These are phyloP conservation scores for Dendrobium huoshanense DNA, from an alignment of 106 monocot genomes.

Conservation along the genomic window DNA sequence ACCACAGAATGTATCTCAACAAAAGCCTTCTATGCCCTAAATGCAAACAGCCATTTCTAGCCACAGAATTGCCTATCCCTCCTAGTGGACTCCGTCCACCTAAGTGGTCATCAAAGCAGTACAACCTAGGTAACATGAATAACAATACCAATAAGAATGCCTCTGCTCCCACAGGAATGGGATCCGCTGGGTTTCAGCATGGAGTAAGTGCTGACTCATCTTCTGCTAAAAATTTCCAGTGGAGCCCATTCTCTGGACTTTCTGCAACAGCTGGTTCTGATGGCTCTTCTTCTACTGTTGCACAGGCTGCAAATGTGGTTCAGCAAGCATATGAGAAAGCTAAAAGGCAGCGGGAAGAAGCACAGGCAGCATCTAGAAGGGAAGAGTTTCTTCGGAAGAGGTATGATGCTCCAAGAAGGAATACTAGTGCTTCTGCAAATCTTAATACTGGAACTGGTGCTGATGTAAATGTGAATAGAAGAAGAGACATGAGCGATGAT, in stretches of 20 bases:
- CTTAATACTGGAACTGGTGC: slow-evolving; percentile 3
- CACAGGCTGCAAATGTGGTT: slow-evolving; percentile 29
- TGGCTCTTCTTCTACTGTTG: slow-evolving; percentile 11
- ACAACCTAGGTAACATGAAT: slow-evolving; percentile 5
- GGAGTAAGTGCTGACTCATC: not conserved
- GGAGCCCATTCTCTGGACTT: slow-evolving; percentile 7
- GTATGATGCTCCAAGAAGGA: slow-evolving; percentile 7
- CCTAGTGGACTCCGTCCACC: not conserved
- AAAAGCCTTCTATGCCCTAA: slow-evolving; percentile 47
- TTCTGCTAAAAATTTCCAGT: not conserved
- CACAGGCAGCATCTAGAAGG: slow-evolving; percentile 28
- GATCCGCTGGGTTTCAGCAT: slow-evolving; percentile 1
- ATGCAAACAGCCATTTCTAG: slow-evolving; percentile 38
- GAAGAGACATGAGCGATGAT: slow-evolving; percentile 14
- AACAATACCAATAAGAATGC: not conserved
- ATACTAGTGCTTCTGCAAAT: not conserved
- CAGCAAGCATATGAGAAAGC: slow-evolving; percentile 50
- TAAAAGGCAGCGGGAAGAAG: slow-evolving; percentile 35
- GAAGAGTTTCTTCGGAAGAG: slow-evolving; percentile 22
- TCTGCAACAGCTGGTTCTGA: slow-evolving; percentile 10
- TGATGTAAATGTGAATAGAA: slow-evolving; percentile 10
- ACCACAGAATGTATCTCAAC: slow-evolving; percentile 42
- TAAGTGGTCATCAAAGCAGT: slow-evolving; percentile 12
- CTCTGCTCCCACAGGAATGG: not conserved
- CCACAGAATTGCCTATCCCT: slow-evolving; percentile 13